A percentile compares a stretch with the other conserved stretches of the same genome.
These are phyloP conservation scores for Daldinia bambusicola DNA, from an alignment of 495 filamentous ascomycete species.

Conservation along the genomic window DNA sequence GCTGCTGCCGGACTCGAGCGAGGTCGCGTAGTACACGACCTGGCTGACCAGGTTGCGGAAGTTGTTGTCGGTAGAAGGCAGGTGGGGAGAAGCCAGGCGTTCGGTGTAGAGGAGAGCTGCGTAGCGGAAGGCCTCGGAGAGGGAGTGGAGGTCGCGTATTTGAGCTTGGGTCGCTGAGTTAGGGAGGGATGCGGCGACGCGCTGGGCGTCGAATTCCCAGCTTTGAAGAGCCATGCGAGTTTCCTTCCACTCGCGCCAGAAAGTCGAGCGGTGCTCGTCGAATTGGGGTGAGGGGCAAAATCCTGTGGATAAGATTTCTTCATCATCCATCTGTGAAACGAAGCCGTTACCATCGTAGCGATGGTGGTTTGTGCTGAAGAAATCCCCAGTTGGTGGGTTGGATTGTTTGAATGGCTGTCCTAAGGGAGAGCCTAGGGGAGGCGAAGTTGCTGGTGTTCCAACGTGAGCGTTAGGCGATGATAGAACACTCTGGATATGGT, in stretches of 20 bases:
- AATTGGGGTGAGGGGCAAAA: conserved; percentile 52
- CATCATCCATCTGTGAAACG: conserved; percentile 60
- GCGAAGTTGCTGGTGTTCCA: conserved; percentile 42
- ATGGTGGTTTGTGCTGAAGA: conserved; percentile 45
- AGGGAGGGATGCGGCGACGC: conserved; percentile 56
- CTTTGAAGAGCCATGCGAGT: conserved; percentile 78
- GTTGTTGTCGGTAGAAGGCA: conserved; percentile 78
- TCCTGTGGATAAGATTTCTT: conserved; percentile 50
- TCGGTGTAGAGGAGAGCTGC: conserved; percentile 91
- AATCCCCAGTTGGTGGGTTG: conserved; percentile 28
- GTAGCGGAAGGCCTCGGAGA: conserved; percentile 90
- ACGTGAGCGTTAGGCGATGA: conserved; percentile 42
- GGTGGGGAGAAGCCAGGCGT: conserved; percentile 80
- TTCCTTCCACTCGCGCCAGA: conserved; percentile 89
- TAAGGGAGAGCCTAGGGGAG: conserved; percentile 55
- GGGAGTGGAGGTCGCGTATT: conserved; percentile 65
- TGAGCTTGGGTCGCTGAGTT: conserved; percentile 58
- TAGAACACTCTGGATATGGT: conserved; percentile 58
- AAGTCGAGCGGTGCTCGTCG: conserved; percentile 67
- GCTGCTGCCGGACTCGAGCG: conserved; percentile 71
- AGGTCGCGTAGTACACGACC: conserved; percentile 82
- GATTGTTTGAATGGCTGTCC: conserved; percentile 63
- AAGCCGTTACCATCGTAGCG: conserved; percentile 74
- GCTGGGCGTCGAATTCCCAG: conserved; percentile 76
- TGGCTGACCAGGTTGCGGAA: conserved; percentile 85